Evolutionary conservation across 2,329 filamentous ascomycete genomes (phyloP).

Genomic region (Trichophyton benhamiae): DNA sequence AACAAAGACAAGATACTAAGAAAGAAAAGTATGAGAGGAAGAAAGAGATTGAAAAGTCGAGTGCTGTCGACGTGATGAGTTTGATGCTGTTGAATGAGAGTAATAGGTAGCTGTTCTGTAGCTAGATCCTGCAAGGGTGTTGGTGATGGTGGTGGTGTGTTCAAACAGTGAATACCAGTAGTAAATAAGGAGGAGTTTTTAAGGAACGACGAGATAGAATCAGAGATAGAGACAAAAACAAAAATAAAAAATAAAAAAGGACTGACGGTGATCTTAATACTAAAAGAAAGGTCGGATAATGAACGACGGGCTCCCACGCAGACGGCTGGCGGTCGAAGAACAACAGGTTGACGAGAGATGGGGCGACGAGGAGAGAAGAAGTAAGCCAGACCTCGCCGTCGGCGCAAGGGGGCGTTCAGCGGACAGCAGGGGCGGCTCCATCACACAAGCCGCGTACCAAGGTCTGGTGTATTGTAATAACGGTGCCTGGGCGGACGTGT

Average conservation of each 20-base stretch:
- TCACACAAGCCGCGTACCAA: conserved; percentile 4
- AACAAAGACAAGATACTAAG: not conserved
- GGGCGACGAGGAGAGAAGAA: conserved; percentile 1
- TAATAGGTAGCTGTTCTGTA: not conserved
- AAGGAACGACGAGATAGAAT: conserved; percentile 11
- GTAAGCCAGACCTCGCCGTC: not conserved
- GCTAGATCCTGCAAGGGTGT: conserved; percentile 1
- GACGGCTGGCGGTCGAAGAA: not conserved
- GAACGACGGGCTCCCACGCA: conserved; percentile 1
- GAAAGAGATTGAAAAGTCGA: not conserved
- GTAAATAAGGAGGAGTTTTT: not conserved
- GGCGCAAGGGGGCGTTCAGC: conserved; percentile 1
- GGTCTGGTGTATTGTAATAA: conserved; percentile 4
- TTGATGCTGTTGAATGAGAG: conserved; percentile 1
- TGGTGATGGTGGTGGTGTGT: not conserved
- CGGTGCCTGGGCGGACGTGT: conserved; percentile 3
- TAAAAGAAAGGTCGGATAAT: conserved; percentile 6
- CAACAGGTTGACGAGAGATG: conserved; percentile 1
- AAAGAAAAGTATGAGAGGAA: not conserved
- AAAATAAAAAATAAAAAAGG: conserved; percentile 7
- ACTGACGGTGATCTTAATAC: conserved; percentile 8
- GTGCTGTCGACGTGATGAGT: not conserved
- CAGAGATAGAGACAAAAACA: conserved; percentile 11
- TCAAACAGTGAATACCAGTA: not conserved
- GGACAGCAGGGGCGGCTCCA: conserved; percentile 4